phyloP scores from a whole-genome alignment of 2,329 filamentous ascomycete genomes.

The Hypoxylon sp. region DNA sequence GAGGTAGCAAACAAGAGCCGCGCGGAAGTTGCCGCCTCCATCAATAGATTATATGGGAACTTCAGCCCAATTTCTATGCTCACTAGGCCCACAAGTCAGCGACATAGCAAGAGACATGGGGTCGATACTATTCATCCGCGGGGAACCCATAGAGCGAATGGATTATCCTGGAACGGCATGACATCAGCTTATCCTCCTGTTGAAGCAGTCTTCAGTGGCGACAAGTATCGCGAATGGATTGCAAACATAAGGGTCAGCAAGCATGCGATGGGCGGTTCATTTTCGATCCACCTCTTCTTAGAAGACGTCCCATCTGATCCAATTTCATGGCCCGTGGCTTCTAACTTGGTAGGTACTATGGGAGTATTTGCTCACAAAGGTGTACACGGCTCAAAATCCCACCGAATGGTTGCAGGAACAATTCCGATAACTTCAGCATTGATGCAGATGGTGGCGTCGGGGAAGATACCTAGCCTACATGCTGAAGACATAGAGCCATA shows the following conservation, averaged over 20 bases:
- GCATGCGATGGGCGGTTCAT: conserved; percentile 72
- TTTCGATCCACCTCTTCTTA: conserved; percentile 78
- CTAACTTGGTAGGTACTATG: conserved; percentile 74
- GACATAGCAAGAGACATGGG: conserved; percentile 8
- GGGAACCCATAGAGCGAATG: conserved; percentile 16
- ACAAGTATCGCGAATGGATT: conserved; percentile 74
- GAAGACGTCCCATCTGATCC: conserved; percentile 65
- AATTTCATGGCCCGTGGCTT: conserved; percentile 65
- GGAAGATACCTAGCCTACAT: conserved; percentile 58
- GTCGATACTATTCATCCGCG: conserved; percentile 4
- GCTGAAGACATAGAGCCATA: conserved; percentile 59
- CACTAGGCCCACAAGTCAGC: conserved; percentile 25
- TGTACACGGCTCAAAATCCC: conserved; percentile 52
- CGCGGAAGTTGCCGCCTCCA: conserved; percentile 62
- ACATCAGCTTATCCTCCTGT: conserved; percentile 49
- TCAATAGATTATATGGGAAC: conserved; percentile 75
- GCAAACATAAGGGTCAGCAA: conserved; percentile 76
- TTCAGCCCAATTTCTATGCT: conserved; percentile 58
- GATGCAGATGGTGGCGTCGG: conserved; percentile 59
- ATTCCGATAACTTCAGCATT: conserved; percentile 67
- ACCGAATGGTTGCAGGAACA: conserved; percentile 62
- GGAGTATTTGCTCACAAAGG: conserved; percentile 65
- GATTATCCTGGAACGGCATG: conserved; percentile 48
- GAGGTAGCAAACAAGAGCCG: conserved; percentile 68
- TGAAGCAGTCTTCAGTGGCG: conserved; percentile 57